phyloP scores from a whole-genome alignment of 2,329 filamentous ascomycete species.

The Botrytis paeoniae region DNA sequence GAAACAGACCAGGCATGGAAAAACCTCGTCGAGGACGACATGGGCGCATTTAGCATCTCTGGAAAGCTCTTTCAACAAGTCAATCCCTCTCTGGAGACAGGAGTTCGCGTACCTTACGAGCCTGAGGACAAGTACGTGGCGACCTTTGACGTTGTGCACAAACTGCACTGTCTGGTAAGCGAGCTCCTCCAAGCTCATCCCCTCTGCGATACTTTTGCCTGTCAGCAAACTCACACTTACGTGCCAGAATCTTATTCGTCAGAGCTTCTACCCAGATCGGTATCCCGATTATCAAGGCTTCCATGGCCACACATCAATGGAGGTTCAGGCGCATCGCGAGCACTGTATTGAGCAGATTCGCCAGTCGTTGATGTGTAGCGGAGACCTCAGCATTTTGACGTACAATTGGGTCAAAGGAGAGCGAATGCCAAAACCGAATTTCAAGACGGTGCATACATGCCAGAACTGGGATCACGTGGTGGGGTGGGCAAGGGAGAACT shows the following conservation, averaged over 20 bases:
- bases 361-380: neutral
- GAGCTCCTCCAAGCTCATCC: too few species aligned
- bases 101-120: too few species aligned
- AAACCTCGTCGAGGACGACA: too few species aligned
- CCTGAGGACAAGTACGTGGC: too few species aligned
- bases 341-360: neutral
- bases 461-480: neutral
- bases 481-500: neutral
- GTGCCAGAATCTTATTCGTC: conserved; percentile 5
- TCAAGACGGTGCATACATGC: neutral
- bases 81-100: too few species aligned
- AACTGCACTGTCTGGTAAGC: too few species aligned
- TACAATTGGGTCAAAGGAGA: conserved; percentile 9
- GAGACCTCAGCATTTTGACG: neutral
- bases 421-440: conserved; percentile 6
- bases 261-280: conserved; percentile 3
- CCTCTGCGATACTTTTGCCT: neutral
- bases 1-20: too few species aligned
- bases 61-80: too few species aligned
- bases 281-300: conserved; percentile 1
- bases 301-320: neutral
- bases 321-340: neutral
- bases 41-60: too few species aligned
- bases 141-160: too few species aligned
- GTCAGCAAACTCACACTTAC: neutral